Evolutionary conservation across 2,329 filamentous ascomycete genomes (phyloP), one percentile per base, ranked within the genome.

Genomic region (Fusarium mexicanum): DNA sequence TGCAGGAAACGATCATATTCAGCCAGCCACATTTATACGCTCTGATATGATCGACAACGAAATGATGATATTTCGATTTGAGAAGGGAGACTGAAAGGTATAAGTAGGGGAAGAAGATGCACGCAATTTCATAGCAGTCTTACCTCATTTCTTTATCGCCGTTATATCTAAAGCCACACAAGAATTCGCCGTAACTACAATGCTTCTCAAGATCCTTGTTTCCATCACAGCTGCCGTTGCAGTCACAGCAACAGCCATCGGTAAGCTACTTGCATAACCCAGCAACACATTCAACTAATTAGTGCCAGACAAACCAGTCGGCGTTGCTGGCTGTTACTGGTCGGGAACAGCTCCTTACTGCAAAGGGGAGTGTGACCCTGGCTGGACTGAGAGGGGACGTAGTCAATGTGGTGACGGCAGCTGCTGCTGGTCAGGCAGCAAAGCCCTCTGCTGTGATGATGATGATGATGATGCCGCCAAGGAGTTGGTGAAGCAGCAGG

Each of bases 311-410:
- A 55, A 55, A 18, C 48, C 48, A 24, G 48, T 55, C 10, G 51
- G 35, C 10, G 37, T 6, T 18, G 4, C 35, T 13, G 11, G 51
- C 12, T 55, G 51, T n/a, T 4, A 6, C 1, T 55, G 51, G 51
- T 4, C 6, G 5, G 51, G 51, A 3, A 41, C 35, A 6, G 35
- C 35, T n/a, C 51, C 51, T 0, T 41, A 55, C 16, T 55, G 51
- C 5, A 14, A 2, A 17, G 51, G 51, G 8, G 20, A 40, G 2
- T 55, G 51, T 2, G 35, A 55, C 0, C 0, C 51, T 10, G 24
- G 51, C 11, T 41, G 35, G 35, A 17, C 0, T 1, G 35, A 55
- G 51, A 55, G 35, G 2, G 51, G 35, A 7, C 51, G 35, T 2
- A 55, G 51, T 8, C 51, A 41, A 41, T 55, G 35, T 4, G 51